Evolutionary conservation across 2,329 filamentous ascomycete species (phyloP), one percentile per base, ranked within the genome.

Genomic region (Xylariaceae sp.): DNA sequence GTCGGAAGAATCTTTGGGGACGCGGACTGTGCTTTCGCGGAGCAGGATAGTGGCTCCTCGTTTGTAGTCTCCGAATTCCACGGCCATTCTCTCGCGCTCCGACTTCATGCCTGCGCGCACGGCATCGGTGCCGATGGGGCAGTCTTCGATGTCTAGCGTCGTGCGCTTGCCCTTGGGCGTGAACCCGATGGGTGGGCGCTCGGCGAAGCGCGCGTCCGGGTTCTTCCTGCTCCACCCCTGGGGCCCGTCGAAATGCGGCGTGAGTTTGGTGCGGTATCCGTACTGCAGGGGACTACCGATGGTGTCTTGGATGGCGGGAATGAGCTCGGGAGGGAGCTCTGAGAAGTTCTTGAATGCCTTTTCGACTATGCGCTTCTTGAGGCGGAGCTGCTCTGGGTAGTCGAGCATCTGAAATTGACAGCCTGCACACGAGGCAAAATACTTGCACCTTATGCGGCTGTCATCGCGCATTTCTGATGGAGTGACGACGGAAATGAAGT

Each of bases 361-460:
- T 65, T 96, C 89, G 42, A 99, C 86, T 55, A 97, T 88, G 53
- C 81, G 80, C 67, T 82, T 85, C 76, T 99, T 99, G 71, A 93
- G 87, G 42, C 77, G 78, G 28, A 99, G 82, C 70, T 99, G 94
- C 63, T 91, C 88, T 31, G 80, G 73, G 70, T 97, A 97, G 49
- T 90, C 84, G 57, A 99, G 82, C 90, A 97, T 97, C 75, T 99
- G 94, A 70, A 97, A 92, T 72, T 99, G 94, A 68, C 94, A 99
- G 31, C 94, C 94, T 10, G 88, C 89, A 71, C 94, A 99, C 49
- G 79, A 81, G 39, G 83, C 76, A 66, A 99, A 99, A 76, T 99
- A 97, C 62, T 83, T 80, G 75, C 94, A 99, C 51, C 79, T 79
- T 61, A 96, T 80, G 18, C 89, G 83, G 36, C 79, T 78, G 63